Conservation (phyloP, 352 stramenopile genomes). For the Pythium plurisporium region DNA sequence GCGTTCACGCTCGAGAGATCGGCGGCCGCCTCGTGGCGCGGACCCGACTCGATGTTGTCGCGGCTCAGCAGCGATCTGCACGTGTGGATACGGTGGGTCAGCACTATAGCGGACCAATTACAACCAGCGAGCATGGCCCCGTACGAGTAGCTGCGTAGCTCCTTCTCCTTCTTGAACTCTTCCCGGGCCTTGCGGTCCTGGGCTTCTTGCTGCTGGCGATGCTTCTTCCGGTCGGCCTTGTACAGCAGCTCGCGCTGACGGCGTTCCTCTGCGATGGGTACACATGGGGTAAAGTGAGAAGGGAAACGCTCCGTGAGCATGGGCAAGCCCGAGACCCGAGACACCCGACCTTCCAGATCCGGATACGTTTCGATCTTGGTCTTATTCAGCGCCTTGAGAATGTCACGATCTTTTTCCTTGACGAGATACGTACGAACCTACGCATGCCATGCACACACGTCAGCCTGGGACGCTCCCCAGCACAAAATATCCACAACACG, state of each 20-base stretch:
- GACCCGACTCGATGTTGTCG: conserved; percentile 55
- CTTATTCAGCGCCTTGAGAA: conserved; percentile 85
- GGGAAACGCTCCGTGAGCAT: not conserved
- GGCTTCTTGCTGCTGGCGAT: conserved; percentile 48
- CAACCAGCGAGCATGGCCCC: conserved; percentile 20
- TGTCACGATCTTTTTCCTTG: conserved; percentile 80
- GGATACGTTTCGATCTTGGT: conserved; percentile 76
- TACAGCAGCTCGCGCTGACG: conserved; percentile 62
- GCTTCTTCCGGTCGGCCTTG: conserved; percentile 68
- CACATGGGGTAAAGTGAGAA: not conserved
- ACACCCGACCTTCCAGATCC: conserved; percentile 61
- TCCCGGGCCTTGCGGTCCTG: conserved; percentile 48
- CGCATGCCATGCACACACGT: not conserved
- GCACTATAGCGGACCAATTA: too few relatives aligned
- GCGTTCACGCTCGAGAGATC: conserved; percentile 66
- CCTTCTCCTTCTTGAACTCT: conserved; percentile 68
- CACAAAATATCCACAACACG: not conserved
- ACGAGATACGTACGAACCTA: conserved; percentile 73
- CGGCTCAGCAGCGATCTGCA: conserved; percentile 53
- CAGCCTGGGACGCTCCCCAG: not conserved
- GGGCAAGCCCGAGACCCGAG: not conserved
- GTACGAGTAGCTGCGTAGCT: conserved; percentile 72
- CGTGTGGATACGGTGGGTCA: not conserved
- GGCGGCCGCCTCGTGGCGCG: conserved; percentile 37
- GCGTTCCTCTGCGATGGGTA: conserved; percentile 42